A percentile compares a stretch with the other conserved stretches of the same genome.
These are phyloP conservation scores for Debaryomyces singareniensis DNA, from an alignment of 1,139 yeast species.

Conservation along the genomic window DNA sequence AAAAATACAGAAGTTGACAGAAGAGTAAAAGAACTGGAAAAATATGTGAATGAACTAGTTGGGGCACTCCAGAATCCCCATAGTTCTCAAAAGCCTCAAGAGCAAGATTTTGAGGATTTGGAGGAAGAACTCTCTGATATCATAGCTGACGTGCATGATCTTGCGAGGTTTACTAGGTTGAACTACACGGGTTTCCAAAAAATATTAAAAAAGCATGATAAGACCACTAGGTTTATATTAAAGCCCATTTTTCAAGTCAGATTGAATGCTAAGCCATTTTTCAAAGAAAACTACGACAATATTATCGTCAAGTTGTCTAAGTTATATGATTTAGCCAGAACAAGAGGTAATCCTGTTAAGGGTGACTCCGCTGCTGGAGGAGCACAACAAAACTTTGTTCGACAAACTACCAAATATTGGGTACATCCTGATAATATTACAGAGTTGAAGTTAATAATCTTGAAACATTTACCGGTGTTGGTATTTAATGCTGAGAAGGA, in stretches of 20 bases:
- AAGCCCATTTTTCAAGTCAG: slow-evolving; percentile 92
- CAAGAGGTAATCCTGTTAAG: slow-evolving; percentile 88
- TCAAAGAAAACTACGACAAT: slow-evolving; percentile 87
- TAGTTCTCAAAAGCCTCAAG: slow-evolving; percentile 38
- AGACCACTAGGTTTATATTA: slow-evolving; percentile 73
- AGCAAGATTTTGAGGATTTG: slow-evolving; percentile 82
- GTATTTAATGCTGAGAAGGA: slow-evolving; percentile 96
- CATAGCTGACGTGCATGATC: slow-evolving; percentile 95
- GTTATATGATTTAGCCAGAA: slow-evolving; percentile 86
- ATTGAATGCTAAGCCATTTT: slow-evolving; percentile 88
- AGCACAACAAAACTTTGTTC: slow-evolving; percentile 91
- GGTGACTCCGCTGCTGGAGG: slow-evolving; percentile 98
- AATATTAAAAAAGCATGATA: slow-evolving; percentile 93
- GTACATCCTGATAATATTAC: slow-evolving; percentile 98
- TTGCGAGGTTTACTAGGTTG: slow-evolving; percentile 85
- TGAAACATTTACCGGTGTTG: slow-evolving; percentile 92
- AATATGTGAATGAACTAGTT: slow-evolving; percentile 59
- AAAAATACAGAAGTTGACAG: slow-evolving; percentile 80
- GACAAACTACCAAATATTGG: slow-evolving; percentile 99
- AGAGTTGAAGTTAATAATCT: slow-evolving; percentile 85
- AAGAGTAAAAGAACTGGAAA: slow-evolving; percentile 76
- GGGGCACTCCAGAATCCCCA: slow-evolving; percentile 26
- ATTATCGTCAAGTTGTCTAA: slow-evolving; percentile 85
- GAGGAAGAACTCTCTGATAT: slow-evolving; percentile 90
- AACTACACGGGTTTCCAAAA: slow-evolving; percentile 96